Evolutionary conservation across 2,329 filamentous ascomycete species (phyloP).

Genomic region (Paraphaeosphaeria minitans): DNA sequence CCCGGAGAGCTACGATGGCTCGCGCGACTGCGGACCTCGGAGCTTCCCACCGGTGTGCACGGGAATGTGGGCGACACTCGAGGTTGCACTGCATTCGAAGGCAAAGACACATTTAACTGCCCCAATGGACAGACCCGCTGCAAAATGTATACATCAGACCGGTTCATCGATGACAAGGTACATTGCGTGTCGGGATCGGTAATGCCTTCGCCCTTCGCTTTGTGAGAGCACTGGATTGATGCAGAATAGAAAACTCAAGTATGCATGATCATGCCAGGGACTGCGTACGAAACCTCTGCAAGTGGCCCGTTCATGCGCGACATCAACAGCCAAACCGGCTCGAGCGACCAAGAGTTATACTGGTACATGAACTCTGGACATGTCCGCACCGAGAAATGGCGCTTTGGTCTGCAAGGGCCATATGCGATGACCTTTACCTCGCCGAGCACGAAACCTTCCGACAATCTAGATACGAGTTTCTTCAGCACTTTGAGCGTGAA

Average conservation of each 20-base stretch:
- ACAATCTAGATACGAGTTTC: slow-evolving; percentile 28
- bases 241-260: slow-evolving; percentile 21
- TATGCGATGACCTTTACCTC: slow-evolving; percentile 30
- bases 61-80: slow-evolving; percentile 26
- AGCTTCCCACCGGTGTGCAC: slow-evolving; percentile 28
- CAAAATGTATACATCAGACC: slow-evolving; percentile 31
- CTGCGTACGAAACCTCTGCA: slow-evolving; percentile 29
- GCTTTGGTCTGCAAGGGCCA: slow-evolving; percentile 27
- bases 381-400: slow-evolving; percentile 30
- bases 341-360: slow-evolving; percentile 28
- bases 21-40: slow-evolving; percentile 12
- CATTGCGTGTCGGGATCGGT: slow-evolving; percentile 31
- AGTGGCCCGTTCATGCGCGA: slow-evolving; percentile 33
- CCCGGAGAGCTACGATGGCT: slow-evolving; percentile 31
- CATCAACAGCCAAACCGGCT: slow-evolving; percentile 29
- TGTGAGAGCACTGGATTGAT: background rate
- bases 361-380: slow-evolving; percentile 35
- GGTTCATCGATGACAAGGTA: slow-evolving; percentile 31
- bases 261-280: slow-evolving; percentile 33
- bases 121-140: slow-evolving; percentile 24
- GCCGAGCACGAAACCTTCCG: slow-evolving; percentile 19
- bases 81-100: slow-evolving; percentile 29
- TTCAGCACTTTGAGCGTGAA: slow-evolving; percentile 25
- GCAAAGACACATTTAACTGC: slow-evolving; percentile 32
- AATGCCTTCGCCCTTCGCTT: background rate